Conservation (phyloP, 495 filamentous ascomycete genomes). For the Xylaria venustula region DNA sequence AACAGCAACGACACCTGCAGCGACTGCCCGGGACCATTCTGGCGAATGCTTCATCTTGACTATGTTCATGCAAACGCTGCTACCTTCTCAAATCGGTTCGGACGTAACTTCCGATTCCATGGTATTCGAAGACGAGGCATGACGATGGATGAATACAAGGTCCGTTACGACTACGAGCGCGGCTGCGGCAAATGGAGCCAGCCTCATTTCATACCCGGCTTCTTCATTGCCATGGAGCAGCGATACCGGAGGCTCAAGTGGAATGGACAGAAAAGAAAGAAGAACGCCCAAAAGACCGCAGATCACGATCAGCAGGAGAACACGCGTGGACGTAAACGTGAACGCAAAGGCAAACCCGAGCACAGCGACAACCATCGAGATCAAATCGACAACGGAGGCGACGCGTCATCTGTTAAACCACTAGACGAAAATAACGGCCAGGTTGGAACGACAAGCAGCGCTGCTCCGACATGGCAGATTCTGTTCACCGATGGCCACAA, state of each 20-base stretch:
- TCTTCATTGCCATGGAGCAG: slow-evolving; percentile 9
- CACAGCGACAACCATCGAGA: background rate
- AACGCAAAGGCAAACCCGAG: background rate
- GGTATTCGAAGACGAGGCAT: background rate
- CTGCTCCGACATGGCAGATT: background rate
- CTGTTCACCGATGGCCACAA: background rate
- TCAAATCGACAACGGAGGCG: too few relatives aligned
- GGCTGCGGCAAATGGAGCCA: background rate
- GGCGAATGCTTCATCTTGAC: background rate
- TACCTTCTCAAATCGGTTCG: background rate
- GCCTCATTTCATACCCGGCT: background rate
- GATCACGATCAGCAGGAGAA: background rate
- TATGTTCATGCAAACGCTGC: background rate
- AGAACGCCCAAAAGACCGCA: background rate
- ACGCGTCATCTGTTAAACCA: background rate
- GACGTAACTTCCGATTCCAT: background rate
- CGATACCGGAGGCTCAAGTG: background rate
- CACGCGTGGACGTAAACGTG: too few relatives aligned
- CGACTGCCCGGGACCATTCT: background rate
- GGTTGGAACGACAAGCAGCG: background rate
- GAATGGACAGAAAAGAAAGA: background rate
- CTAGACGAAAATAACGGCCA: too few relatives aligned
- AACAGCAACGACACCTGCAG: background rate
- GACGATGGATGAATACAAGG: background rate
- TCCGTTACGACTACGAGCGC: background rate